Percentiles rank a stretch among this genome's conserved stretches.
These are phyloP conservation scores for Pyricularia sp. DNA, from an alignment of 2,329 filamentous ascomycete species.

Conservation along the genomic window DNA sequence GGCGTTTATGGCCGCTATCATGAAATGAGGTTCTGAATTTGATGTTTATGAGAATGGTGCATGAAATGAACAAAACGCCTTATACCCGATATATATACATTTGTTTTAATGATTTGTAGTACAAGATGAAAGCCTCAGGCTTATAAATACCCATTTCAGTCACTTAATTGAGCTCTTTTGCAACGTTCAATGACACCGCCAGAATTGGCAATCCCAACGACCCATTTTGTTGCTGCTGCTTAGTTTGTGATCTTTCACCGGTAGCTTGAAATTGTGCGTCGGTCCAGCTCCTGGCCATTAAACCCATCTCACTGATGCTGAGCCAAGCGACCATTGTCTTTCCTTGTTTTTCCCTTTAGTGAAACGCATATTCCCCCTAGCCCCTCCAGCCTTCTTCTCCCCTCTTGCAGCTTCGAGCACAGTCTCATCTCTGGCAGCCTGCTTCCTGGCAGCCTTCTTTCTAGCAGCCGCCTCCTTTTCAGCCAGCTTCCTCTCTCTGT, in stretches of 20 bases:
- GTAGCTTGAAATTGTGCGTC: no score
- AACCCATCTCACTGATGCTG: no score
- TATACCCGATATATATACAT: not conserved
- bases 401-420: no score
- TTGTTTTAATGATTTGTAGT: not conserved
- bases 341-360: no score
- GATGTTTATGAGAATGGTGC: not conserved
- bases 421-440: not conserved
- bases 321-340: no score
- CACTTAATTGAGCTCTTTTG: not conserved
- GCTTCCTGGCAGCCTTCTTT: not conserved
- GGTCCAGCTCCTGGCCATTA: no score
- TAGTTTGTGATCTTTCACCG: no score
- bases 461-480: conserved; percentile 13
- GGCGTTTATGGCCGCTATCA: conserved; percentile 11
- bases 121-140: not conserved
- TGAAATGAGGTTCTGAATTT: not conserved
- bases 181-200: not conserved
- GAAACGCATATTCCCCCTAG: not conserved
- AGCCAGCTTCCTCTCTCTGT: conserved; percentile 23
- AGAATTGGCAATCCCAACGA: no score
- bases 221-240: no score
- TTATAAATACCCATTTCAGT: not conserved
- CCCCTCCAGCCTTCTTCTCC: not conserved
- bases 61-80: not conserved